These are phyloP conservation scores for Penicillium corylophilum DNA, from an alignment of 2,329 filamentous ascomycete species.

Conservation along the genomic window DNA sequence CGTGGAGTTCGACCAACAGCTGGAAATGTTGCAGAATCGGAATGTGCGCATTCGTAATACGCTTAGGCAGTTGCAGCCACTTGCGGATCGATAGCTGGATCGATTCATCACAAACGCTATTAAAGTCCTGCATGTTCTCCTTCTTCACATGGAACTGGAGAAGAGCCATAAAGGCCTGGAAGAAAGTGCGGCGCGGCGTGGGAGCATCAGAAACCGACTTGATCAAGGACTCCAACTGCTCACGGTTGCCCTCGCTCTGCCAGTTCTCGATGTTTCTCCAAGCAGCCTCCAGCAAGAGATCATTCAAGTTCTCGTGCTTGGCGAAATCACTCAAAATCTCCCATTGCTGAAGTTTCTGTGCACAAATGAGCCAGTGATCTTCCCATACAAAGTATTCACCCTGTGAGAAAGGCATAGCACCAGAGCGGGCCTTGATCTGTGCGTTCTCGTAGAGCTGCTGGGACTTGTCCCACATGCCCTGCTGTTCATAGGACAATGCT, in stretches of 20 bases:
- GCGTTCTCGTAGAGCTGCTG: conserved; percentile 95
- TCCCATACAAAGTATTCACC: conserved; percentile 99
- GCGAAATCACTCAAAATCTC: conserved; percentile 96
- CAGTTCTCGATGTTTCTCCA: conserved; percentile 97
- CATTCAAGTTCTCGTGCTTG: conserved; percentile 98
- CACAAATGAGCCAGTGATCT: conserved; percentile 97
- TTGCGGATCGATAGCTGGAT: conserved; percentile 97
- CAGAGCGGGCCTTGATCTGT: conserved; percentile 94
- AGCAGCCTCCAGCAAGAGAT: conserved; percentile 88
- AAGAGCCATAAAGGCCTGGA: conserved; percentile 96
- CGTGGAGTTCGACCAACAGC: conserved; percentile 92
- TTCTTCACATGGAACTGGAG: conserved; percentile 91
- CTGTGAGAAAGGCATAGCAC: conserved; percentile 92
- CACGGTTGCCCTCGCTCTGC: conserved; percentile 80
- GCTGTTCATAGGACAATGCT: conserved; percentile 95
- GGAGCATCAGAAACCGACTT: conserved; percentile 98
- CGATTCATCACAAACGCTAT: conserved; percentile 88
- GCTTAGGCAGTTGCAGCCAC: conserved; percentile 95
- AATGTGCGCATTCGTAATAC: conserved; percentile 92
- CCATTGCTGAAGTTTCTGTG: conserved; percentile 98
- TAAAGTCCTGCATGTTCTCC: conserved; percentile 77
- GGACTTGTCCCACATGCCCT: conserved; percentile 98
- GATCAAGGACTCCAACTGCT: conserved; percentile 87
- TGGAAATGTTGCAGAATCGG: conserved; percentile 97
- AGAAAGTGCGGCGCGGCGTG: conserved; percentile 89